Evolutionary conservation across 2,329 filamentous ascomycete genomes (phyloP).

Genomic region (Ophiostoma sp.): DNA sequence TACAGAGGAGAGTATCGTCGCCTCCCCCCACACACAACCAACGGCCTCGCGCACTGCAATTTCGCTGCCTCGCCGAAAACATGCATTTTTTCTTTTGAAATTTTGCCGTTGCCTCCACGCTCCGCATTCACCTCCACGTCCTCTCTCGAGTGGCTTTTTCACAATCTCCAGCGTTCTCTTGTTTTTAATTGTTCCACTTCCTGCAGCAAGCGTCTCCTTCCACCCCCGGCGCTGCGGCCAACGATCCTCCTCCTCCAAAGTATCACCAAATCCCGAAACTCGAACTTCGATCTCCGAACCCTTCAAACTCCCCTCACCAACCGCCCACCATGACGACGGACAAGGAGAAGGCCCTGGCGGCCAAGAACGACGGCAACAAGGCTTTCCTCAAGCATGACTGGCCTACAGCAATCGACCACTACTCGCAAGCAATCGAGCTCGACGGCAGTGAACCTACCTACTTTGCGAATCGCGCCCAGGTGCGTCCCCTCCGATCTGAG

Average conservation of each 20-base stretch:
- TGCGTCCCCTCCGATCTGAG: slow-evolving; percentile 44
- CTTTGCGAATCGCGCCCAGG: slow-evolving; percentile 93
- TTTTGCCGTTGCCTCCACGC: neutral
- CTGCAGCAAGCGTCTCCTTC: neutral
- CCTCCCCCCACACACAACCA: slow-evolving; percentile 14
- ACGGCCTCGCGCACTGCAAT: neutral
- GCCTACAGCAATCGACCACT: slow-evolving; percentile 76
- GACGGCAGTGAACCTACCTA: slow-evolving; percentile 84
- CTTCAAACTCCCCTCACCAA: neutral
- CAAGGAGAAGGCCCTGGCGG: slow-evolving; percentile 71
- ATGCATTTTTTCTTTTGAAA: slow-evolving; percentile 4
- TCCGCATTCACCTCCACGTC: neutral
- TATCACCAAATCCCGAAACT: neutral
- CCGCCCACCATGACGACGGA: slow-evolving; percentile 34
- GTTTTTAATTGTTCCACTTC: neutral
- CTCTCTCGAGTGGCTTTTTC: neutral
- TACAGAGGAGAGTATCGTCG: slow-evolving; percentile 7
- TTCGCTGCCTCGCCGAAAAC: neutral
- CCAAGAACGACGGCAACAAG: slow-evolving; percentile 94
- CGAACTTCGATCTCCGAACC: neutral
- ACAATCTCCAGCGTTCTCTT: neutral
- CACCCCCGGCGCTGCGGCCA: neutral
- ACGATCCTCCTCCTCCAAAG: neutral
- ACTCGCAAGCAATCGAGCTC: slow-evolving; percentile 82
- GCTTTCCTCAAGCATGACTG: slow-evolving; percentile 89